Base-by-base conservation (phyloP, 2,329 filamentous ascomycete genomes). In the Bipolaris cookei region DNA sequence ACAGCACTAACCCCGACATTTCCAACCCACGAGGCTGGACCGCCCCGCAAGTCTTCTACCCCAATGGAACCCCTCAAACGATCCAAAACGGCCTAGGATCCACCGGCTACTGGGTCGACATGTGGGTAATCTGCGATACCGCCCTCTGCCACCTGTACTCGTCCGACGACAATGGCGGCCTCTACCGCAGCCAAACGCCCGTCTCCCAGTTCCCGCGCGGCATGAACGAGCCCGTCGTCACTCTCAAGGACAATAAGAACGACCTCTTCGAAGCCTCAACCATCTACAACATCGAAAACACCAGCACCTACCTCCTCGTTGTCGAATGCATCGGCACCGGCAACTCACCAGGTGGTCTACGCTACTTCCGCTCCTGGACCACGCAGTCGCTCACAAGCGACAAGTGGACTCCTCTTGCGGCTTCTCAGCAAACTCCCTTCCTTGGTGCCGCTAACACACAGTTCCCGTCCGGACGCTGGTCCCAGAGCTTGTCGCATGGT, bases 81-180 rank as follows among this genome's bases (percentile, higher is more conserved):
- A 75, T 78, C 51, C 56, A 61, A 2, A 44, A 71, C 5, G 73
- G 75, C 43, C 69, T 77, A 10, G 18, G 47, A 14, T 51, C 20
- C 18, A 56, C 56, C 6, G 76, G 76, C 6, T 76, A 76, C 62
- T 80, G 77, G 77, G 76, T 79, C 11, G 78, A 79, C 61, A 78
- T 79, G 77, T 78, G 77, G 76, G 72, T 78, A 21, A 77, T 80
- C 47, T 80, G 77, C 66, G 77, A 79, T 61, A 50, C 57, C 2
- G 32, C 48, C 1, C 63, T 70, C 55, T 79, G 76, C 63, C 71
- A 79, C 56, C 70, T 79, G 21, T 79, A 77, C 69, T 78, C 76
- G 10, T 75, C 71, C 25, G 76, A 79, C 54, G 77, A 79, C 62
- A 79, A 79, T 50, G 77, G 77, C 6, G 73, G 73, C 8, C 68